Conservation (phyloP, 2,329 filamentous ascomycete species). For the Cladorrhinum sp. region DNA sequence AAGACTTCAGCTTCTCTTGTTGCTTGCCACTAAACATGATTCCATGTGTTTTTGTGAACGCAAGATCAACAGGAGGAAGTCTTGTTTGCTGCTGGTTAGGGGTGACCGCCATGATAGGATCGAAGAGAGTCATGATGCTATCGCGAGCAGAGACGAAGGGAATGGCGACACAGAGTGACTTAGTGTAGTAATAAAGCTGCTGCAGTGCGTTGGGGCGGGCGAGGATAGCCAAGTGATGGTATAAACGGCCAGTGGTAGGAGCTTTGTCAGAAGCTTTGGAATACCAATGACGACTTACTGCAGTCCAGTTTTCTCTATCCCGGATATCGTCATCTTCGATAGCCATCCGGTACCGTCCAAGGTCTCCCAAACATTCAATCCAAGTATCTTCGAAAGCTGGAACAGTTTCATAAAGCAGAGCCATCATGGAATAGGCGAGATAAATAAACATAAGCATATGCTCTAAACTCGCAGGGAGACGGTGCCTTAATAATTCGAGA, state of each 20-base stretch:
- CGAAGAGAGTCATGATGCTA: slow-evolving; percentile 67
- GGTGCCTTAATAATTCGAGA: slow-evolving; percentile 70
- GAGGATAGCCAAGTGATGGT: slow-evolving; percentile 83
- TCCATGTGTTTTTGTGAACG: slow-evolving; percentile 63
- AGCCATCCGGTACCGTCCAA: slow-evolving; percentile 80
- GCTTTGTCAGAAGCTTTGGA: slow-evolving; percentile 73
- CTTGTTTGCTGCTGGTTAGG: slow-evolving; percentile 34
- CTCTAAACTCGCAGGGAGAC: slow-evolving; percentile 73
- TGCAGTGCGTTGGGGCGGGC: slow-evolving; percentile 66
- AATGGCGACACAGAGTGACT: slow-evolving; percentile 64
- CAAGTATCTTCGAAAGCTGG: slow-evolving; percentile 81
- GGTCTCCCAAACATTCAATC: slow-evolving; percentile 88
- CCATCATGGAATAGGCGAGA: slow-evolving; percentile 85
- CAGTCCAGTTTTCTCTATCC: slow-evolving; percentile 78
- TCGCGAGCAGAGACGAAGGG: slow-evolving; percentile 68
- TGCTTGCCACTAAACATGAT: slow-evolving; percentile 57
- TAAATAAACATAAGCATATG: slow-evolving; percentile 93
- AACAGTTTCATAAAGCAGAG: slow-evolving; percentile 80
- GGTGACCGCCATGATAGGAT: slow-evolving; percentile 46
- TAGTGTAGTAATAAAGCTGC: slow-evolving; percentile 70
- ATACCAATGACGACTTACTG: slow-evolving; percentile 81
- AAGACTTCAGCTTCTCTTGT: slow-evolving; percentile 44
- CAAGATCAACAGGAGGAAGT: slow-evolving; percentile 49
- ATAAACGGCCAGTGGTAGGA: slow-evolving; percentile 73
- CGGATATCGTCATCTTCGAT: slow-evolving; percentile 78